phyloP scores from a whole-genome alignment of 495 filamentous ascomycete genomes.

The Jackrogersella minutella region DNA sequence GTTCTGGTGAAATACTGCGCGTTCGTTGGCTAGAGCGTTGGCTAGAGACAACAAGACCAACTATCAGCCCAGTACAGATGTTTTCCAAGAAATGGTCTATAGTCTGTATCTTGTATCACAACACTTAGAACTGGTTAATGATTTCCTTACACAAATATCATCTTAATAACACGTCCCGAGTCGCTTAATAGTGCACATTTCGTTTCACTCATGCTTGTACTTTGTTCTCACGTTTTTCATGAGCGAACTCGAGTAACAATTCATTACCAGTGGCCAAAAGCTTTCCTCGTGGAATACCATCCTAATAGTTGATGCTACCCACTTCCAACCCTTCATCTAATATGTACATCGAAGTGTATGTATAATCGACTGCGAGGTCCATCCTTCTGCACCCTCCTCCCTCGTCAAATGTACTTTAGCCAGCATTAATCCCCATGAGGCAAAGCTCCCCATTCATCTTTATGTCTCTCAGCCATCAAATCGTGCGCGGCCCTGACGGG shows the following conservation, averaged over 20 bases:
- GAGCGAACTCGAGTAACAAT: background rate
- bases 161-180: background rate
- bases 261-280: background rate
- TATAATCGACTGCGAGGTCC: background rate
- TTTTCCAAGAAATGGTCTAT: too few relatives aligned
- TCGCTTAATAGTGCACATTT: background rate
- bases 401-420: background rate
- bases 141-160: too few relatives aligned
- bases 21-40: too few relatives aligned
- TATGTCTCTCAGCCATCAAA: constrained; percentile 11
- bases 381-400: background rate
- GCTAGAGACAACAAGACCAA: background rate
- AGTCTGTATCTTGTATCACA: too few relatives aligned
- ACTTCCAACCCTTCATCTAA: background rate
- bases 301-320: background rate
- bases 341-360: constrained; percentile 32
- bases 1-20: background rate
- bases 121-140: too few relatives aligned
- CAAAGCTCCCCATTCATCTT: constrained; percentile 4
- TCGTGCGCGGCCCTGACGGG: constrained; percentile 4
- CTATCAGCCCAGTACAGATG: background rate
- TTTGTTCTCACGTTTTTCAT: background rate
- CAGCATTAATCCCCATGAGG: constrained; percentile 20
- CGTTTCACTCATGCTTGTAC: background rate
- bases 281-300: background rate